These are phyloP conservation scores for Whalleya microplaca DNA, from an alignment of 2,329 filamentous ascomycete genomes.

Conservation along the genomic window DNA sequence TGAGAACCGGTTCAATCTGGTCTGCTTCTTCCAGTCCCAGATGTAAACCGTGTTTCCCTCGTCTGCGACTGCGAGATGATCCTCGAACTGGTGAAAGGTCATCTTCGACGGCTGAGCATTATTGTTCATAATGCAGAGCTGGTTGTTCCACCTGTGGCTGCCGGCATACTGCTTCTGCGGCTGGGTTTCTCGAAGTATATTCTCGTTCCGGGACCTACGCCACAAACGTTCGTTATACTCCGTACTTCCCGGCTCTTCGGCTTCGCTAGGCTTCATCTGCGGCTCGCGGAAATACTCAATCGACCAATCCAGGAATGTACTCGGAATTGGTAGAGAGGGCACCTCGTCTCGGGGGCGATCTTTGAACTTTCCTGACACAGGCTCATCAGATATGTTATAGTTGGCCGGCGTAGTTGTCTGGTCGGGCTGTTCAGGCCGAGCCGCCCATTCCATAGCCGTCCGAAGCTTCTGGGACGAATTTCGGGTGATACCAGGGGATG, in stretches of 20 bases:
- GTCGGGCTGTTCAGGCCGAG: constrained; percentile 77
- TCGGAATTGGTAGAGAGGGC: constrained; percentile 75
- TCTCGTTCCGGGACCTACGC: constrained; percentile 90
- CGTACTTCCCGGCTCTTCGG: constrained; percentile 92
- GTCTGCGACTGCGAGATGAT: constrained; percentile 91
- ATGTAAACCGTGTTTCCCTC: constrained; percentile 88
- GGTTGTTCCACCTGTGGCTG: constrained; percentile 80
- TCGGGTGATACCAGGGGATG: constrained; percentile 41
- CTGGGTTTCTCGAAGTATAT: constrained; percentile 88
- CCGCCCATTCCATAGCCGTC: constrained; percentile 46
- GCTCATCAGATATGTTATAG: constrained; percentile 77
- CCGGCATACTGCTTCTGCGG: constrained; percentile 89
- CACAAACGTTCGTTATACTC: constrained; percentile 96
- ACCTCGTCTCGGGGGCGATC: constrained; percentile 61
- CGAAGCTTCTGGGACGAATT: constrained; percentile 45
- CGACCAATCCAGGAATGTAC: constrained; percentile 91
- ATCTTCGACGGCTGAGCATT: constrained; percentile 87
- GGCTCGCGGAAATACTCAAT: constrained; percentile 97
- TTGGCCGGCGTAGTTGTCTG: constrained; percentile 65
- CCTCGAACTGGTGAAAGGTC: constrained; percentile 97
- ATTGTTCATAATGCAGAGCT: constrained; percentile 84
- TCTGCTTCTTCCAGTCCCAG: constrained; percentile 89
- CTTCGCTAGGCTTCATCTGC: constrained; percentile 95
- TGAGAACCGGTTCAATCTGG: constrained; percentile 80
- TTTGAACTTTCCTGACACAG: constrained; percentile 76